These are phyloP conservation scores for Ocimum tenuiflorum DNA, from an alignment of 257 asterid species.

Conservation along the genomic window DNA sequence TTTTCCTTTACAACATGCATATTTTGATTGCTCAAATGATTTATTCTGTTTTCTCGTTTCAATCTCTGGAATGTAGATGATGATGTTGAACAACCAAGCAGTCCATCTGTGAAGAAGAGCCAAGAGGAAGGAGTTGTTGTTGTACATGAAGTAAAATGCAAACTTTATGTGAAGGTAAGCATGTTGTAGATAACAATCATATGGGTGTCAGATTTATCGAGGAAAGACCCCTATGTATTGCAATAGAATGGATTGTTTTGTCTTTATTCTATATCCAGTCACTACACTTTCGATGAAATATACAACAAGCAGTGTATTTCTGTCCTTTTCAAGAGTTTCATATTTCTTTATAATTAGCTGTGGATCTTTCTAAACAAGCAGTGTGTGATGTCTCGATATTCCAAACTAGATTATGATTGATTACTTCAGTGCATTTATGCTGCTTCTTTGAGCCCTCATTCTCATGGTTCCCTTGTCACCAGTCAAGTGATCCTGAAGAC, in stretches of 20 bases:
- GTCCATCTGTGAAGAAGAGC: constrained; percentile 80
- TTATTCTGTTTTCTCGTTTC: constrained; percentile 15
- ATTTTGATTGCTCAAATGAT: constrained; percentile 12
- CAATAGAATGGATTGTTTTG: background rate
- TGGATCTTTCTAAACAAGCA: too few relatives aligned
- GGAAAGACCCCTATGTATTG: too few relatives aligned
- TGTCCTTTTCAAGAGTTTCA: too few relatives aligned
- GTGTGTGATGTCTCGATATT: background rate
- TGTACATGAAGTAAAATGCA: constrained; percentile 93
- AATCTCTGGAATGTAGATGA: constrained; percentile 51
- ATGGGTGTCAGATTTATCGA: too few relatives aligned
- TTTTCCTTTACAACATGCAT: background rate
- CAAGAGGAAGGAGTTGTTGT: constrained; percentile 70
- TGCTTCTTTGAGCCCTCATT: constrained; percentile 8
- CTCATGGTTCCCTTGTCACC: constrained; percentile 23
- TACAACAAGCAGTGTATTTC: too few relatives aligned
- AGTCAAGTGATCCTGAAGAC: constrained; percentile 81
- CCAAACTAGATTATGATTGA: constrained; percentile 7
- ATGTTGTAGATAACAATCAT: too few relatives aligned
- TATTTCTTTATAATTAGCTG: too few relatives aligned
- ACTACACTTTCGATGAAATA: too few relatives aligned
- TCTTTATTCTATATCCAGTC: too few relatives aligned
- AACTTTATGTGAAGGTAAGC: constrained; percentile 79
- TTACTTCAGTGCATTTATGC: background rate
- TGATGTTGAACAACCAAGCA: constrained; percentile 78